phyloP scores from a whole-genome alignment of 164 flowering plant species.

The Amborella trichopoda region DNA sequence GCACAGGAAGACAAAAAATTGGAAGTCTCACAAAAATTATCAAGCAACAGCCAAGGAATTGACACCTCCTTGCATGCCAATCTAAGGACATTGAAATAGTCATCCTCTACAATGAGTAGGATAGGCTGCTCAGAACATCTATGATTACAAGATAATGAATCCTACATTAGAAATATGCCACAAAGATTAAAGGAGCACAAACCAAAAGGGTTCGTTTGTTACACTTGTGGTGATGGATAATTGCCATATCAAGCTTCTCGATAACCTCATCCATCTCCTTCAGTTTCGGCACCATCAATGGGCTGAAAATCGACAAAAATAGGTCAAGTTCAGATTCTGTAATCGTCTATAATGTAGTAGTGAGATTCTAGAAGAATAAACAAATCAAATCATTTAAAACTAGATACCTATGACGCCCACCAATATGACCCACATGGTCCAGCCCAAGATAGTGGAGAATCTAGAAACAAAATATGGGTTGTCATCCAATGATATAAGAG shows the following conservation, averaged over 20 bases:
- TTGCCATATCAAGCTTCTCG: slow-evolving; percentile 44
- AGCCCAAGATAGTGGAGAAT: slow-evolving; percentile 96
- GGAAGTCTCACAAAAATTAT: no score
- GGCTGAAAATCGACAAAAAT: slow-evolving; percentile 26
- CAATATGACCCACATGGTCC: slow-evolving; percentile 98
- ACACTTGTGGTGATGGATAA: slow-evolving; percentile 13
- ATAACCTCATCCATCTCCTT: slow-evolving; percentile 90
- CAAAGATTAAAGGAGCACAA: no score
- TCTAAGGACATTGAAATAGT: no score
- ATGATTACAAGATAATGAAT: no score
- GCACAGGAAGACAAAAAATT: no score
- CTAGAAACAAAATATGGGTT: slow-evolving; percentile 22
- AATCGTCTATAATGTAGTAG: background rate
- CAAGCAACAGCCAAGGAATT: no score
- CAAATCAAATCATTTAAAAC: slow-evolving; percentile 1
- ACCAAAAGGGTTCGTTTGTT: slow-evolving; percentile 68
- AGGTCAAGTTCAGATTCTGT: background rate
- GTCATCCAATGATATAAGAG: background rate
- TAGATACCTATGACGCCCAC: slow-evolving; percentile 75
- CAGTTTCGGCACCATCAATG: slow-evolving; percentile 71
- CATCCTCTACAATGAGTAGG: no score
- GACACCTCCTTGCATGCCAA: no score
- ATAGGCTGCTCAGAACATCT: no score
- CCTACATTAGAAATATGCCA: no score
- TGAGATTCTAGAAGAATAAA: background rate